Percentiles rank a stretch among this genome's conserved stretches.
phyloP scores from a whole-genome alignment of 1,284 basidiomycete genomes.

The Sanghuangporus weigelae region DNA sequence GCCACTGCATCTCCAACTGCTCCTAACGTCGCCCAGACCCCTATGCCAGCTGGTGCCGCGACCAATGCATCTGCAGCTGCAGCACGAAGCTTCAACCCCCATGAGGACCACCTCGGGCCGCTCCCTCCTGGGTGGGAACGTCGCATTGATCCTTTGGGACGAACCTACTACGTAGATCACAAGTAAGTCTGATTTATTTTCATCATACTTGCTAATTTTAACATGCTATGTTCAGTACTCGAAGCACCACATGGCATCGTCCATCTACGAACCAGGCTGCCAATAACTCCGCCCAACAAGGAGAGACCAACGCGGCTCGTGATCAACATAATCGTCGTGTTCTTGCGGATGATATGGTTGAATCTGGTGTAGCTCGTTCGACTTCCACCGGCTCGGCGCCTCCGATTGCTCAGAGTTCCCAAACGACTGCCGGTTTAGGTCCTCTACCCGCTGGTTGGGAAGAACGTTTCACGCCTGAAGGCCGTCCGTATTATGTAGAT shows the following conservation, averaged over 20 bases:
- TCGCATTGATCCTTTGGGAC: conserved; percentile 84
- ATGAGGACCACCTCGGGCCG: conserved; percentile 78
- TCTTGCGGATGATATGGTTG: conserved; percentile 76
- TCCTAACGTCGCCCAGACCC: conserved; percentile 24
- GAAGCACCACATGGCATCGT: conserved; percentile 90
- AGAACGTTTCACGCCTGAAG: conserved; percentile 92
- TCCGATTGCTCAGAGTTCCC: conserved; percentile 44
- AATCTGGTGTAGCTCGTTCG: conserved; percentile 39
- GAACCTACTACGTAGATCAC: conserved; percentile 92
- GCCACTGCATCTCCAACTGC: conserved; percentile 13
- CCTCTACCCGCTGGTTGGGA: conserved; percentile 92
- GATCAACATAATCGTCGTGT: conserved; percentile 75
- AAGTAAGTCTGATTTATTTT: conserved; percentile 34
- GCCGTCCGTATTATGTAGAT: conserved; percentile 75
- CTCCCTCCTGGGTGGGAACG: conserved; percentile 89
- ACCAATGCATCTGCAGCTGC: conserved; percentile 29
- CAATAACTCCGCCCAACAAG: conserved; percentile 50
- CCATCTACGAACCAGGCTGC: conserved; percentile 52
- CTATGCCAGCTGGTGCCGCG: conserved; percentile 21
- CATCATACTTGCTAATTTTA: background rate
- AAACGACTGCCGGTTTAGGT: conserved; percentile 74
- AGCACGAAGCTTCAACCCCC: conserved; percentile 78
- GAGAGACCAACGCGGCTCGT: conserved; percentile 64
- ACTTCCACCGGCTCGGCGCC: conserved; percentile 30
- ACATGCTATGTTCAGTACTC: conserved; percentile 37